Base-by-base conservation (phyloP, 1,139 yeast species). In the Kodamaea sp. region DNA sequence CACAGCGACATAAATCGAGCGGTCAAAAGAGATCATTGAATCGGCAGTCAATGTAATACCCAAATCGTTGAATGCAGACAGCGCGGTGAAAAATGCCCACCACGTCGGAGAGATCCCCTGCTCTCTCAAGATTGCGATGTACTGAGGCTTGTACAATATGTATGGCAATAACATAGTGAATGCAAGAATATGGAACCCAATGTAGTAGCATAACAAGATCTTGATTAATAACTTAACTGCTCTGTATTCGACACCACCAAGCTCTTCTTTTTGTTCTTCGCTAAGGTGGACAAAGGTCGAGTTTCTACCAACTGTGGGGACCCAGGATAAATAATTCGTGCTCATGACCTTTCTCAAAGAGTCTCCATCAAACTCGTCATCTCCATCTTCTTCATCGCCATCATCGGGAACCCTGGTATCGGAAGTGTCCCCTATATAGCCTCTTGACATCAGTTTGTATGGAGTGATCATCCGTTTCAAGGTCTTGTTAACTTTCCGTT, bases 161-260 rank as follows among this genome's bases (percentile, higher is more conserved):
- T 89, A 92, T 0, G 92, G 85, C 5, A 83, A 61, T 21, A 84
- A 59, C 43, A 81, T 65, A 0, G 80, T 49, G 28, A 81, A 58
- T 0, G 80, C 80, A 9, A 88, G 32, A 3, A 86, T 42, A 50
- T 83, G 90, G 51, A 86, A 80, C 0, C 96, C 95, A 36, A 88
- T 46, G 50, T 85, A 89, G 56, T 87, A 92, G 2, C 57, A 38
- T 2, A 80, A 57, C 15, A 92, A 63, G 29, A 92, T 77, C 48
- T 76, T 77, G 35, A 87, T 79, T 37, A 92, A 64, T 9, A 89
- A 63, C 51, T 88, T 88, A 37, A 86, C 74, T 0, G 98, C 89
- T 31, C 97, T 75, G 54, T 92, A 94, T 55, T 92, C 99, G 8
- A 92, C 96, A 35, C 98, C 99, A 22, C 98, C 99, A 28, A 92